Conservation (phyloP, 2,329 filamentous ascomycete species). For the Aureobasidium namibiae region DNA sequence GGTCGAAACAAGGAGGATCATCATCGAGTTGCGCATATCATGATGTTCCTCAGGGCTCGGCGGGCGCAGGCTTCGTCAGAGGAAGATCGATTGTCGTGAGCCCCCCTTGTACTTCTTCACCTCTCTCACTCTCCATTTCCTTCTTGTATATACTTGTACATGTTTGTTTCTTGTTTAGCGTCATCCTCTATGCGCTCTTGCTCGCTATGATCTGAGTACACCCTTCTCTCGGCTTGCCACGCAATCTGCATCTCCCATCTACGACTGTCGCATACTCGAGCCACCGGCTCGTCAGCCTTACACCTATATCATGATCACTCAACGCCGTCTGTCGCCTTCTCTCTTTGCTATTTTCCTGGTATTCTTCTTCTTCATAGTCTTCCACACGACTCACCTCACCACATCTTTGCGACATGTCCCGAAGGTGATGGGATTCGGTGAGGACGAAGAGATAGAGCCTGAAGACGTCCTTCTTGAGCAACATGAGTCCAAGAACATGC, state of each 20-base stretch:
- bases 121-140: background rate
- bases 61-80: slow-evolving; percentile 1
- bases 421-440: slow-evolving; percentile 33
- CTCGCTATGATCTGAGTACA: background rate
- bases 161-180: background rate
- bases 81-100: background rate
- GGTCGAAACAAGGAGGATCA: slow-evolving; percentile 4
- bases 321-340: slow-evolving; percentile 17
- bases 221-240: background rate
- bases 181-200: background rate
- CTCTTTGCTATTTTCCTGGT: slow-evolving; percentile 19
- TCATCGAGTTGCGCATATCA: slow-evolving; percentile 1
- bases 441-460: slow-evolving; percentile 19
- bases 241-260: background rate
- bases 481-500: background rate
- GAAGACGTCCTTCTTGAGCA: background rate
- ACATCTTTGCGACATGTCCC: slow-evolving; percentile 32
- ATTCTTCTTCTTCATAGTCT: slow-evolving; percentile 28
- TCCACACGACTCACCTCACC: slow-evolving; percentile 30
- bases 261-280: background rate
- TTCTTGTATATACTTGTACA: background rate
- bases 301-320: background rate
- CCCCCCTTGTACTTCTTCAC: background rate
- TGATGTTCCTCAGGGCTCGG: background rate
- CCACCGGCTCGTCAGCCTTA: background rate